phyloP scores from a whole-genome alignment of 2,329 filamentous ascomycete genomes.

The Catunica adiposa region DNA sequence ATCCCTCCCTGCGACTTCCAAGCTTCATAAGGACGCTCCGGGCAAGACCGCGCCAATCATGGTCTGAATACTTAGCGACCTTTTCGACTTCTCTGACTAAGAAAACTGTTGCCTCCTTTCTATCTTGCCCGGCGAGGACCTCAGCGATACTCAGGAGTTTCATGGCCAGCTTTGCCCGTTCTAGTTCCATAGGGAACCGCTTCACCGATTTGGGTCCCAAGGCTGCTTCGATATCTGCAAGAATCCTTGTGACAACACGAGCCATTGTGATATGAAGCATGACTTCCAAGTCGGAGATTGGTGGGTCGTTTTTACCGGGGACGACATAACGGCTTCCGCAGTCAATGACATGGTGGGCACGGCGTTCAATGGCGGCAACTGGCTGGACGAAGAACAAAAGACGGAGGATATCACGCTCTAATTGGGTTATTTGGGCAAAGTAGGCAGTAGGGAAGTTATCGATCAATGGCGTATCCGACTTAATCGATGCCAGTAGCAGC shows the following conservation, averaged over 20 bases:
- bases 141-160: neutral
- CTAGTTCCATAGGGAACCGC: neutral
- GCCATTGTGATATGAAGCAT: neutral
- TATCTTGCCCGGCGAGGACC: neutral
- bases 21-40: neutral
- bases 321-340: neutral
- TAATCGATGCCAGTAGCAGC: neutral
- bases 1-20: neutral
- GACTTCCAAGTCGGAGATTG: neutral
- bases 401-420: neutral
- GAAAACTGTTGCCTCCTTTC: neutral
- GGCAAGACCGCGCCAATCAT: neutral
- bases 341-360: neutral
- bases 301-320: neutral
- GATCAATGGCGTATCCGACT: neutral
- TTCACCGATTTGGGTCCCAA: no score
- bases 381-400: neutral
- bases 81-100: neutral
- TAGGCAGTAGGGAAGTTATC: neutral
- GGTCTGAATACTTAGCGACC: neutral
- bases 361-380: neutral
- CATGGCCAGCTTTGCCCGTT: neutral
- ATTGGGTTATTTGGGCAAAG: neutral
- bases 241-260: neutral
- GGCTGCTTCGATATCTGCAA: no score